These are phyloP conservation scores for Aspergillus floridensis DNA, from an alignment of 2,329 filamentous ascomycete species.

Conservation along the genomic window DNA sequence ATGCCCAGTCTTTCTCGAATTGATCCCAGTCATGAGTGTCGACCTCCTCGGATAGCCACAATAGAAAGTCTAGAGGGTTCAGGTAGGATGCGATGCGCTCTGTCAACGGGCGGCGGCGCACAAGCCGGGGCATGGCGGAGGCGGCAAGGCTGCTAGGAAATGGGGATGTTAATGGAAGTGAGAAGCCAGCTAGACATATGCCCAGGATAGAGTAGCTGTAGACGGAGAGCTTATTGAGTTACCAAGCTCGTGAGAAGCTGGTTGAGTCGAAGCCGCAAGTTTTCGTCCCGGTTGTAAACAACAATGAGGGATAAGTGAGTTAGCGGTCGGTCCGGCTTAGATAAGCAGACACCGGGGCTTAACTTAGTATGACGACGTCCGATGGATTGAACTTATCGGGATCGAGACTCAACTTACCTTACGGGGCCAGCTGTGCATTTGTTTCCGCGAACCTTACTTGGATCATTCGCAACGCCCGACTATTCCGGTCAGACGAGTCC, in stretches of 20 bases:
- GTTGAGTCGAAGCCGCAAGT: constrained; percentile 6
- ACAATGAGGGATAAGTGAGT: not conserved
- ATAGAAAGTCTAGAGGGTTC: constrained; percentile 82
- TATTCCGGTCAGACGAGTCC: not conserved
- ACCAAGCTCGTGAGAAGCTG: not conserved
- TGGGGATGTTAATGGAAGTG: not conserved
- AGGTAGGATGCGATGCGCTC: constrained; percentile 79
- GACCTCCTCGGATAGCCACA: constrained; percentile 90
- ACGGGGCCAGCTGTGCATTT: constrained; percentile 6
- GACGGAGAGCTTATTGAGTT: not conserved
- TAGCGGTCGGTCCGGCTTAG: constrained; percentile 16
- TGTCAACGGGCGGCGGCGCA: constrained; percentile 73
- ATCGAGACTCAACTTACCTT: constrained; percentile 7
- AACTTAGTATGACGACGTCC: constrained; percentile 17
- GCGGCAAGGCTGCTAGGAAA: not conserved
- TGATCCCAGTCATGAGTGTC: constrained; percentile 91
- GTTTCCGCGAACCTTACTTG: not conserved
- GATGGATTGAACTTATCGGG: constrained; percentile 1
- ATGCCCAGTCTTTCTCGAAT: constrained; percentile 66
- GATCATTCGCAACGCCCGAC: not conserved
- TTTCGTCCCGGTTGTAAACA: constrained; percentile 19
- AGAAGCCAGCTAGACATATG: not conserved
- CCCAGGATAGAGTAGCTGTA: not conserved
- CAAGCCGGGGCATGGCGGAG: constrained; percentile 70
- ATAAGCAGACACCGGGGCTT: constrained; percentile 13